These are phyloP conservation scores for Echites panduratus DNA, from an alignment of 257 asterid species.

Conservation along the genomic window DNA sequence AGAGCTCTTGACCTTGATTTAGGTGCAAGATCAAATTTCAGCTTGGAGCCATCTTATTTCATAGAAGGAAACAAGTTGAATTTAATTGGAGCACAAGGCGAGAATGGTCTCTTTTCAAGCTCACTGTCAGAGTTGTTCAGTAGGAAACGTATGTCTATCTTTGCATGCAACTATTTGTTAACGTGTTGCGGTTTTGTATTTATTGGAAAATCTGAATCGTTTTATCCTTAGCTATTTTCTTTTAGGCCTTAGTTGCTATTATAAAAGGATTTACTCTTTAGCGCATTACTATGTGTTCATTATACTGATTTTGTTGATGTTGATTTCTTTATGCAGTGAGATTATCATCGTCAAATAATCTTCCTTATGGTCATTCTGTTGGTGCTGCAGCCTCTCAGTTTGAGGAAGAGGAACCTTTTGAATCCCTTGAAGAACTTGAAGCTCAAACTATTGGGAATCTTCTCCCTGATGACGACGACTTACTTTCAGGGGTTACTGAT, in stretches of 20 bases:
- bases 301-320: neutral
- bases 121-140: slow-evolving; percentile 81
- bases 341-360: slow-evolving; percentile 58
- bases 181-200: neutral
- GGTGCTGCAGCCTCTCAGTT: slow-evolving; percentile 57
- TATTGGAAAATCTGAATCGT: neutral
- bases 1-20: slow-evolving; percentile 54
- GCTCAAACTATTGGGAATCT: slow-evolving; percentile 96
- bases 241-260: neutral
- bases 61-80: slow-evolving; percentile 57
- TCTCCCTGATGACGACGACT: slow-evolving; percentile 95
- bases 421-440: slow-evolving; percentile 87
- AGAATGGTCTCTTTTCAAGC: slow-evolving; percentile 91
- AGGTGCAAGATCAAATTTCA: slow-evolving; percentile 43
- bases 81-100: slow-evolving; percentile 59
- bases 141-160: slow-evolving; percentile 53
- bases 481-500: slow-evolving; percentile 87
- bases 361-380: slow-evolving; percentile 52
- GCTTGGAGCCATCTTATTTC: slow-evolving; percentile 44
- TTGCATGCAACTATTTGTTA: neutral
- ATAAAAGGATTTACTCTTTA: neutral
- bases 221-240: neutral
- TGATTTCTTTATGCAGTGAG: slow-evolving; percentile 51
- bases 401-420: slow-evolving; percentile 78
- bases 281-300: neutral